Percentiles rank a stretch among this genome's conserved stretches.
Conservation (phyloP, 768 basidiomycete genomes). For the Leccinum sublutescens region DNA sequence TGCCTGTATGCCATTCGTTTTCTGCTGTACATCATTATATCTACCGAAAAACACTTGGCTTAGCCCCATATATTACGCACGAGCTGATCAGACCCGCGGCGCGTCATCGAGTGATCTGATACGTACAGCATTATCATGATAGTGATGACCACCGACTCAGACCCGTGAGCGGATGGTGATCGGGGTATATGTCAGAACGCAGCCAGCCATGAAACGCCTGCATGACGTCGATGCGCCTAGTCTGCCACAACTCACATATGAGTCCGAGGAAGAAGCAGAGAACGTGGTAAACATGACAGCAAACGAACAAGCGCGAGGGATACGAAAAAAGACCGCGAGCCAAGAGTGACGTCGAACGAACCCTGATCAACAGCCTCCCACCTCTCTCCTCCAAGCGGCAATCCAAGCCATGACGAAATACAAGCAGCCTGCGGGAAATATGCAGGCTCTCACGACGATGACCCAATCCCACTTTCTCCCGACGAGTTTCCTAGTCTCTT, state of each 20-base stretch:
- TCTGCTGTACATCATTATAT: not conserved
- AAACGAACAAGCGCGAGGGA: not conserved
- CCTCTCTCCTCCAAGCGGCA: constrained; percentile 42
- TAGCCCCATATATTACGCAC: too few species aligned
- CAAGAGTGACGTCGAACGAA: too few species aligned
- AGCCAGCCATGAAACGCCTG: not conserved
- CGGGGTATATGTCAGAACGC: not conserved
- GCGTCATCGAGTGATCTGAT: not conserved
- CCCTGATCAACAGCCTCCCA: not conserved
- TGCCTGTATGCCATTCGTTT: too few species aligned
- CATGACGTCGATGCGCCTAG: not conserved
- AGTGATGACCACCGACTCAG: not conserved
- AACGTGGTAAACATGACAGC: not conserved
- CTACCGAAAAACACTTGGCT: not conserved
- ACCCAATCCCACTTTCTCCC: constrained; percentile 81
- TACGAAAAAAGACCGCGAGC: not conserved
- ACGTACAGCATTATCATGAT: not conserved
- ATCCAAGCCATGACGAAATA: constrained; percentile 84
- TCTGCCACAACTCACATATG: not conserved
- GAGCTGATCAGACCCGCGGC: not conserved
- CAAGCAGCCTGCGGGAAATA: constrained; percentile 67
- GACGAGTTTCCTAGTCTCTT: constrained; percentile 30
- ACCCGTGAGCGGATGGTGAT: not conserved
- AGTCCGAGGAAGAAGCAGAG: not conserved
- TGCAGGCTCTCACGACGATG: constrained; percentile 65